Evolutionary conservation across 805 yeast genomes (phyloP).

Genomic region (Ogataea glucozyma): DNA sequence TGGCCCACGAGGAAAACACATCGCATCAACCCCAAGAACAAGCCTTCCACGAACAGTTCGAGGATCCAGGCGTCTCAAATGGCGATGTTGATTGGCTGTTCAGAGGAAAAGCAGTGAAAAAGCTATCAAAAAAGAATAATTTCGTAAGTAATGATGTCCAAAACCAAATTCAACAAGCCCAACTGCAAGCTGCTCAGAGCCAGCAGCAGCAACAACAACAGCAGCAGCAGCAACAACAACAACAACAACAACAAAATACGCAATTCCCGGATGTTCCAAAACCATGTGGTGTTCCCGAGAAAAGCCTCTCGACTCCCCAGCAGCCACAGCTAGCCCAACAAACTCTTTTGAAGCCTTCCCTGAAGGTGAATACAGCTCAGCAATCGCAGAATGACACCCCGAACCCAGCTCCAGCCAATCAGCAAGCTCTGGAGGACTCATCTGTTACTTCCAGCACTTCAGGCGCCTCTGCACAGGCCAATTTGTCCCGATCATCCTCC

Average conservation of each 20-base stretch:
- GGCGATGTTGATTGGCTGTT: conserved; percentile 87
- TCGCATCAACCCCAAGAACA: conserved; percentile 1
- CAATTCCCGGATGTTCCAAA: neutral
- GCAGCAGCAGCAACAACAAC: neutral
- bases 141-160: conserved; percentile 34
- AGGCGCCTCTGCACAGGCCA: neutral
- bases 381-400: neutral
- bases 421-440: neutral
- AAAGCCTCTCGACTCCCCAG: neutral
- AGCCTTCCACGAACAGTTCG: conserved; percentile 20
- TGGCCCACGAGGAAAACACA: conserved; percentile 12
- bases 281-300: no score
- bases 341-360: conserved; percentile 16
- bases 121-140: conserved; percentile 44
- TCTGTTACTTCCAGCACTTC: conserved; percentile 1
- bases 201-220: conserved; percentile 2
- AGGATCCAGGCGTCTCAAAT: conserved; percentile 56
- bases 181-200: conserved; percentile 26
- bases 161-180: conserved; percentile 33
- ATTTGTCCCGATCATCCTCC: conserved; percentile 12
- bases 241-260: neutral
- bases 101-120: conserved; percentile 68
- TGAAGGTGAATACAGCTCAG: conserved; percentile 1
- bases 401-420: neutral
- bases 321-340: neutral